phyloP scores from a whole-genome alignment of 2,329 filamentous ascomycete genomes.

The Neophaeococcomyces aloes region DNA sequence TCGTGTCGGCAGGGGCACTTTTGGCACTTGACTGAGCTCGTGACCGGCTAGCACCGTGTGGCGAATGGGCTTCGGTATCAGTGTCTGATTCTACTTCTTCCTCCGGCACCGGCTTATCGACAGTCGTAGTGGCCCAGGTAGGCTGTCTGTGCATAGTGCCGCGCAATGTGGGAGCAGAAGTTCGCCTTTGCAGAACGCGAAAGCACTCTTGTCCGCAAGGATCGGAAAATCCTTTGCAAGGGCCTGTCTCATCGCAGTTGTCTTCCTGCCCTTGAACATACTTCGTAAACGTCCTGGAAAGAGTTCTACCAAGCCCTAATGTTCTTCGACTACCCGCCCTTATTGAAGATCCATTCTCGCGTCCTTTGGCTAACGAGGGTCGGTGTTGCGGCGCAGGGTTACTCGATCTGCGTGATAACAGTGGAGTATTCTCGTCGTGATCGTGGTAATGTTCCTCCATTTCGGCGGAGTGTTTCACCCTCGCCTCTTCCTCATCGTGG shows the following conservation, averaged over 20 bases:
- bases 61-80: neutral
- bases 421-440: conserved; percentile 1
- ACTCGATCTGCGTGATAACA: conserved; percentile 4
- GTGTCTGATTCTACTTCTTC: neutral
- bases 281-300: conserved; percentile 36
- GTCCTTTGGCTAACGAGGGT: neutral
- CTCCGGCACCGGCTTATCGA: neutral
- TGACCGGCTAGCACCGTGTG: neutral
- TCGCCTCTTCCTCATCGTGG: conserved; percentile 6
- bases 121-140: neutral
- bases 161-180: conserved; percentile 5
- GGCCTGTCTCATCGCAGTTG: conserved; percentile 46
- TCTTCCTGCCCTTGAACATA: conserved; percentile 41
- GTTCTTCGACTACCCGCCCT: conserved; percentile 21
- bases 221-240: conserved; percentile 53
- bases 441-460: conserved; percentile 3
- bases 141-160: neutral
- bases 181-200: conserved; percentile 31
- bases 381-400: neutral
- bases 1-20: neutral
- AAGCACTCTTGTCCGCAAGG: conserved; percentile 53
- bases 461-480: conserved; percentile 1
- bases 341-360: conserved; percentile 19
- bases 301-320: conserved; percentile 26
- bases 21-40: neutral